A percentile compares a stretch with the other conserved stretches of the same genome.
These are phyloP conservation scores for Nemania sp. DNA, from an alignment of 2,329 filamentous ascomycete genomes.

Conservation along the genomic window DNA sequence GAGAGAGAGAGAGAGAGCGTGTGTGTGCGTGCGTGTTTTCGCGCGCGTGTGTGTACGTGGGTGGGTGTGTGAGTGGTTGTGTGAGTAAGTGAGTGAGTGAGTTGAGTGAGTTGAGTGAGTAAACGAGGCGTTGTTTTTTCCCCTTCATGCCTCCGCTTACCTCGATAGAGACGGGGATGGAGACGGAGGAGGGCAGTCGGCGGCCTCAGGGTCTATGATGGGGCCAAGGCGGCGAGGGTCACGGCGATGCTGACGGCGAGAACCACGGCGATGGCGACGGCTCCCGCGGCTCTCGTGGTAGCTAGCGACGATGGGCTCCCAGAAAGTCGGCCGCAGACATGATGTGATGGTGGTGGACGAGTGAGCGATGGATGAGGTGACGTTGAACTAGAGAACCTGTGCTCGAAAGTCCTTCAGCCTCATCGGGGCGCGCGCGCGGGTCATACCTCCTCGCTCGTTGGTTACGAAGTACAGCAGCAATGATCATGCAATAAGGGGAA, in stretches of 20 bases:
- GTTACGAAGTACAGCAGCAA: too few relatives aligned
- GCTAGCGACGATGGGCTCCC: constrained; percentile 17
- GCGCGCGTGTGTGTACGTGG: too few relatives aligned
- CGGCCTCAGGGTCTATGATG: constrained; percentile 17
- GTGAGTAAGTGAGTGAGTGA: background rate
- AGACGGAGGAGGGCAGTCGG: constrained; percentile 13
- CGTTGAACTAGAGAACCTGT: constrained; percentile 34
- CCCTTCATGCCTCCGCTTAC: background rate
- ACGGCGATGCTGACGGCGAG: background rate
- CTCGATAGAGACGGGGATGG: constrained; percentile 2
- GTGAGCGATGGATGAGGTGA: constrained; percentile 30
- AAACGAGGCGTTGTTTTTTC: constrained; percentile 9
- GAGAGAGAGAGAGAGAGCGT: too few relatives aligned
- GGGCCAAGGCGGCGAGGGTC: background rate
- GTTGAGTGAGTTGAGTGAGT: background rate
- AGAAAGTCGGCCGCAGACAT: constrained; percentile 23
- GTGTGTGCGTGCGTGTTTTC: too few relatives aligned
- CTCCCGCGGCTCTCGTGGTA: constrained; percentile 12
- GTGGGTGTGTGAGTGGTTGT: background rate
- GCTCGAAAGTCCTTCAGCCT: constrained; percentile 36
- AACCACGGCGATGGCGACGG: constrained; percentile 6
- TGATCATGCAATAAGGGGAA: background rate
- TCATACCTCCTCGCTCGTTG: constrained; percentile 14
- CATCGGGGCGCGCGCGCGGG: constrained; percentile 25
- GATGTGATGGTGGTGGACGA: constrained; percentile 9